Evolutionary conservation across 108 stramenopile genomes (phyloP), one percentile per base, ranked within the genome.

Genomic region (Stephanodiscus minutulus): DNA sequence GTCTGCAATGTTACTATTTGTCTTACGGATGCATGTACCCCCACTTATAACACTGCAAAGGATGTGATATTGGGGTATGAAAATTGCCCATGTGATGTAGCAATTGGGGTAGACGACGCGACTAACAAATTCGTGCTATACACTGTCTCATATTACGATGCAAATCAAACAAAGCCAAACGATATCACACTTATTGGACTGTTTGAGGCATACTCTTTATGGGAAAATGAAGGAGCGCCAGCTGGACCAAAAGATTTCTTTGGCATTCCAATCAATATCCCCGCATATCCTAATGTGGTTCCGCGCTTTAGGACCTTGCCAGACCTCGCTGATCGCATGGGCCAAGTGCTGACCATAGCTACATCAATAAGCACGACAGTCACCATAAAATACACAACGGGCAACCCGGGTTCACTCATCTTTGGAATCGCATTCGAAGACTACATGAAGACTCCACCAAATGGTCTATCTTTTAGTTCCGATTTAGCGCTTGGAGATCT

Each of bases 401-500:
- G 56, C 31, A 20, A 35, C 5, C 31, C 47, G 15, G 72, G 72
- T 27, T 27, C 25, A 24, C 64, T 74, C 29, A 41, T 74, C 31
- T 41, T 74, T 57, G 73, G 56, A 27, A 68, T 79, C 6, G 55
- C 29, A 47, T 65, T 79, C 56, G 43, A 63, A 27, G 15, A 8
- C 25, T 10, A 25, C 54, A 25, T 55, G 55, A 58, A 73, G 49
- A 46, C 27, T 1, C 49, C 57, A 41, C 41, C 55, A 29, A 15
- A 25, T 35, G 46, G 28, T n/a, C 56, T 74, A 24, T 60, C 56
- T 10, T 68, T 73, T 22, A 67, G 37, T 46, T 37, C 72, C 12
- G 13, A 72, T 31, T 53, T 66, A 21, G 31, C 28, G 22, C 56
- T 79, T 20, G 78, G 78, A 12, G 78, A 79, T 39, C 73, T 79